A percentile compares a stretch with the other conserved stretches of the same genome.
phyloP scores from a whole-genome alignment of 805 yeast species.

The Ascoidea asiatica region DNA sequence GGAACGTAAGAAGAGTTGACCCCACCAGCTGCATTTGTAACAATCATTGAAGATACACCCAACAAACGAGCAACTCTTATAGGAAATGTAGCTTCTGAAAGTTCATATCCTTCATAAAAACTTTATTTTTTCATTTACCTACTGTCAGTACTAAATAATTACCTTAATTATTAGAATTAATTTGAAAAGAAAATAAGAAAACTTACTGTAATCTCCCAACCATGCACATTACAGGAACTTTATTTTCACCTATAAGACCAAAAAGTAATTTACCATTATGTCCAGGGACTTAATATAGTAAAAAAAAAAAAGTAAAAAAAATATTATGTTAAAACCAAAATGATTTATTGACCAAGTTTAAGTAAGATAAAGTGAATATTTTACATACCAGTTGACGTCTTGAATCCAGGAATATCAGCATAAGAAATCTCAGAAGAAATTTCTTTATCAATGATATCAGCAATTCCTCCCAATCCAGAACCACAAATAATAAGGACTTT shows the following conservation, averaged over 20 bases:
- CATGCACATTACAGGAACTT: constrained; percentile 81
- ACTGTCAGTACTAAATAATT: too few species aligned
- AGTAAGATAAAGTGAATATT: background rate
- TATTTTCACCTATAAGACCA: constrained; percentile 57
- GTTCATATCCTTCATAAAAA: constrained; percentile 83
- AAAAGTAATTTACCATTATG: constrained; percentile 75
- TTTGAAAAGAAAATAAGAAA: background rate
- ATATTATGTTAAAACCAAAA: background rate
- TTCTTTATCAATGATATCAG: constrained; percentile 24
- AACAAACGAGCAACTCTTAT: constrained; percentile 58
- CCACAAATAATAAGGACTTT: constrained; percentile 79
- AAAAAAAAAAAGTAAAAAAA: background rate
- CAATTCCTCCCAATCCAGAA: constrained; percentile 84
- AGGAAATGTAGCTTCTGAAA: constrained; percentile 75
- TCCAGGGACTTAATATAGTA: constrained; percentile 62
- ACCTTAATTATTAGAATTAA: background rate
- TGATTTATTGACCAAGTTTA: background rate
- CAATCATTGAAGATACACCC: constrained; percentile 51
- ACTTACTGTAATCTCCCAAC: constrained; percentile 71
- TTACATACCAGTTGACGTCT: constrained; percentile 39
- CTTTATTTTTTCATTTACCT: too few species aligned
- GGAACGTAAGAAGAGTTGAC: constrained; percentile 50
- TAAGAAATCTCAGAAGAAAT: constrained; percentile 42
- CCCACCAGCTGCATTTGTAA: constrained; percentile 97
- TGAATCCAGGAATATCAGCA: constrained; percentile 66